Base-by-base conservation (phyloP, 1,284 basidiomycete genomes). In the Cryptococcus sp. region DNA sequence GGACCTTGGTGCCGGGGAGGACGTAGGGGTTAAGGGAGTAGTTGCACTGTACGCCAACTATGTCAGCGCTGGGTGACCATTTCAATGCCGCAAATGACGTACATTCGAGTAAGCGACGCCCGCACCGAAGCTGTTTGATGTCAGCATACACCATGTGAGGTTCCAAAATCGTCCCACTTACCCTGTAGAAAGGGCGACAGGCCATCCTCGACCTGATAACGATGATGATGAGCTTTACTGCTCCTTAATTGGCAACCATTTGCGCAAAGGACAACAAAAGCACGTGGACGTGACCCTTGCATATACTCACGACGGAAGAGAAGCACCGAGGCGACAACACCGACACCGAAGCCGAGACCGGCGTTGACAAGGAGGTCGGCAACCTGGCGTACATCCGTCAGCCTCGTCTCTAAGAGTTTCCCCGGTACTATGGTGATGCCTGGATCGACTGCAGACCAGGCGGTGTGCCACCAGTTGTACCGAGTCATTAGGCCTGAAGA, bases 1-100 rank as follows among this genome's bases (percentile, higher is more conserved):
- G 78, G 66, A 96, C 83, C 65, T 90, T 86, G 58, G 89, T 91
- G 64, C 93, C 93, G 39, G 92, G 88, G 73, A 95, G 85, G 69
- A 91, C 85, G 60, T 93, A 88, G 18, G 92, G 90, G 81, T 95
- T 95, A 84, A 97, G 95, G 21, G 89, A 89, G 64, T 91, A 87
- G 81, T 97, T 92, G 80, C 93, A 97, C 83, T 97, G 61, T 46
- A 45, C 4, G 35, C 16, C 12, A 9, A n/a, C 23, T 46, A 23
- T 20, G 39, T 21, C 4, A 38, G 33, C 11, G 15, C 16, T 13
- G 23, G n/a, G 13, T 42, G 13, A 8, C 8, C 2, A 42, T 42
- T 7, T 37, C 18, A 42, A n/a, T n/a, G 39, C 5, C 38, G 28
- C 6, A 28, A 18, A n/a, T 12, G 23, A 63, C 74, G 63, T 44